Evolutionary conservation across 257 asterid species (phyloP).

Genomic region (Handroanthus guayacan): DNA sequence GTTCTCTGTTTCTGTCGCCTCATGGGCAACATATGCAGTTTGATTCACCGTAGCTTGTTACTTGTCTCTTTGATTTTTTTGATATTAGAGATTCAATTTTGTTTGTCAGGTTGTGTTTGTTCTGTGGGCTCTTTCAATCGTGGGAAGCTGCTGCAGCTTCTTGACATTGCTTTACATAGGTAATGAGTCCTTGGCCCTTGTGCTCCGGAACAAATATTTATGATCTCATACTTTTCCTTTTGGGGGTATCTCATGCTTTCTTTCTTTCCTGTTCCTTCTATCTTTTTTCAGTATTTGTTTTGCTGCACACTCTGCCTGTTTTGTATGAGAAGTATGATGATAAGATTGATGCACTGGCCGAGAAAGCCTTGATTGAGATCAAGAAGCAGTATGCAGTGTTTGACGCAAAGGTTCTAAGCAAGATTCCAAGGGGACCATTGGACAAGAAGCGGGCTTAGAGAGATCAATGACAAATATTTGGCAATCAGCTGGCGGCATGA

Average conservation of each 20-base stretch:
- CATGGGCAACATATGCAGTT: not conserved
- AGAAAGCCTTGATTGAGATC: constrained; percentile 70
- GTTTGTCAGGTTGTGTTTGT: constrained; percentile 66
- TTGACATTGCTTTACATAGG: constrained; percentile 82
- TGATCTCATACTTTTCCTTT: too few species aligned
- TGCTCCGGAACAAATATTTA: not conserved
- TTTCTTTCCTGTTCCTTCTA: not conserved
- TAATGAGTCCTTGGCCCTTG: constrained; percentile 36
- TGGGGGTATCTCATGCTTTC: not conserved
- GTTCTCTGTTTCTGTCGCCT: not conserved
- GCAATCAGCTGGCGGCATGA: not conserved
- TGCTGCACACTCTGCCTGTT: constrained; percentile 82
- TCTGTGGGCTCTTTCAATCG: constrained; percentile 76
- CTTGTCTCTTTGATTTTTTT: not conserved
- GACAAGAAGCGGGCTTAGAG: constrained; percentile 65
- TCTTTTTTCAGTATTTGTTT: constrained; percentile 60
- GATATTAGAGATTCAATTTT: not conserved
- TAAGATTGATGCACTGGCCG: constrained; percentile 73
- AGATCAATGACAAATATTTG: not conserved
- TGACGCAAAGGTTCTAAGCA: constrained; percentile 73
- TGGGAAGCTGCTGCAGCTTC: constrained; percentile 88
- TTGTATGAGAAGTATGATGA: constrained; percentile 86
- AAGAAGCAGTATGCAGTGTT: constrained; percentile 78
- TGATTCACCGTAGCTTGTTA: not conserved
- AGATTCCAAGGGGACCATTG: constrained; percentile 71